These are phyloP conservation scores for Thuidium tamariscinum DNA, from an alignment of 225 moss, liverwort and hornwort genomes.

Conservation along the genomic window DNA sequence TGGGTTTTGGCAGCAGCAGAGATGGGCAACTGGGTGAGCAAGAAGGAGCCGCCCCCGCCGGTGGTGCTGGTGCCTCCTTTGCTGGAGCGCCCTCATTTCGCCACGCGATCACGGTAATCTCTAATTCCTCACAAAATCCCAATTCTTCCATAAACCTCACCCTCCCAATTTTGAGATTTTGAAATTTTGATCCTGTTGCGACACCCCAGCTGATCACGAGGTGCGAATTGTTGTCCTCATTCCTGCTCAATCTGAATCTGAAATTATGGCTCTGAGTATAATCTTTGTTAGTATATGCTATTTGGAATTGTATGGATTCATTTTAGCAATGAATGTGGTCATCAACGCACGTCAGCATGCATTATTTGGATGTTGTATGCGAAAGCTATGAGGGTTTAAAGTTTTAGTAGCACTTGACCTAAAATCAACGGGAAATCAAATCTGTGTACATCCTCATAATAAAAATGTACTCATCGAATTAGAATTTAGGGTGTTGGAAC, in stretches of 20 bases:
- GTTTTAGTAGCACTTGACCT: not conserved
- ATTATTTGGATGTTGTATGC: not conserved
- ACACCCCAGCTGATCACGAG: not conserved
- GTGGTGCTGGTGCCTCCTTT: conserved; percentile 92
- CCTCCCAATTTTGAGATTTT: not conserved
- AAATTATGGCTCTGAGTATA: not conserved
- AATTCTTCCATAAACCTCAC: not conserved
- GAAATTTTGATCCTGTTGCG: not conserved
- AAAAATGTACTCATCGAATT: too few species aligned
- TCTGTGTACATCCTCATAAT: not conserved
- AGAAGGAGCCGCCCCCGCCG: conserved; percentile 67
- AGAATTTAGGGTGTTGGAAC: not conserved
- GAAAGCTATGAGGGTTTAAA: not conserved
- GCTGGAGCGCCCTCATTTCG: conserved; percentile 76
- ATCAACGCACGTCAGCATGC: not conserved
- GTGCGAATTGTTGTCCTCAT: not conserved
- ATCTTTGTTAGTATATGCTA: not conserved
- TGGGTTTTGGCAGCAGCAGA: not conserved
- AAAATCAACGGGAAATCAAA: not conserved
- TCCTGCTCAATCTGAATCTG: not conserved
- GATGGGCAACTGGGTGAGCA: conserved; percentile 63
- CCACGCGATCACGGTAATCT: conserved; percentile 60
- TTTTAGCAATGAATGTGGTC: not conserved
- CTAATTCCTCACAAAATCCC: not conserved
- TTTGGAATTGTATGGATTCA: not conserved